Evolutionary conservation across 140 eudicot species (phyloP).

Genomic region (Anethum foeniculum): DNA sequence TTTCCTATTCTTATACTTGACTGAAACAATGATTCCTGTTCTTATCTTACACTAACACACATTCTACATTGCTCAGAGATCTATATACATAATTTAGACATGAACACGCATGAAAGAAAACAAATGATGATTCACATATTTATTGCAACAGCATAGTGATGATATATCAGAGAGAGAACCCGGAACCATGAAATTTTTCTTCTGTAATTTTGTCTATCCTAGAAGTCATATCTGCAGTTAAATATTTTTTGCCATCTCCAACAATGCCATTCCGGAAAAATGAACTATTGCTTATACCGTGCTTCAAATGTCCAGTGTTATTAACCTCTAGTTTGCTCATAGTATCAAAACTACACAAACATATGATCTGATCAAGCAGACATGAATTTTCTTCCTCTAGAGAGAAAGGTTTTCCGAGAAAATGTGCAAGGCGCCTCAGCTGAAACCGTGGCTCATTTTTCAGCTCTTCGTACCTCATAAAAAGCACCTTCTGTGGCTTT

Average conservation of each 20-base stretch:
- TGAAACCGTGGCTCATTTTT: neutral
- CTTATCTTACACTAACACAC: neutral
- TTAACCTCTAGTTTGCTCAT: constrained; percentile 2
- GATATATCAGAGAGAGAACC: neutral
- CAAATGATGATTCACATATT: neutral
- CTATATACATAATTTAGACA: too few relatives aligned
- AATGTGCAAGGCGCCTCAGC: neutral
- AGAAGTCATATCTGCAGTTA: neutral
- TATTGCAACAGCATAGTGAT: neutral
- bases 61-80: neutral
- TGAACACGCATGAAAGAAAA: neutral
- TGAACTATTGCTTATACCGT: neutral
- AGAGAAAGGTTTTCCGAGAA: neutral
- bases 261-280: neutral
- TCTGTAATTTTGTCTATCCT: neutral
- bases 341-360: neutral
- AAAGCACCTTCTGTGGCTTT: neutral
- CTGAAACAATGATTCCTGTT: neutral
- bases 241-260: neutral
- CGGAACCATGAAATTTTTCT: neutral
- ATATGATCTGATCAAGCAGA: neutral
- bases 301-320: neutral
- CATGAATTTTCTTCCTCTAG: neutral
- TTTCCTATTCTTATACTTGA: too few relatives aligned
- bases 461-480: neutral